phyloP scores from a whole-genome alignment of 2,329 filamentous ascomycete species.

The Ophiostoma himal-ulmi region DNA sequence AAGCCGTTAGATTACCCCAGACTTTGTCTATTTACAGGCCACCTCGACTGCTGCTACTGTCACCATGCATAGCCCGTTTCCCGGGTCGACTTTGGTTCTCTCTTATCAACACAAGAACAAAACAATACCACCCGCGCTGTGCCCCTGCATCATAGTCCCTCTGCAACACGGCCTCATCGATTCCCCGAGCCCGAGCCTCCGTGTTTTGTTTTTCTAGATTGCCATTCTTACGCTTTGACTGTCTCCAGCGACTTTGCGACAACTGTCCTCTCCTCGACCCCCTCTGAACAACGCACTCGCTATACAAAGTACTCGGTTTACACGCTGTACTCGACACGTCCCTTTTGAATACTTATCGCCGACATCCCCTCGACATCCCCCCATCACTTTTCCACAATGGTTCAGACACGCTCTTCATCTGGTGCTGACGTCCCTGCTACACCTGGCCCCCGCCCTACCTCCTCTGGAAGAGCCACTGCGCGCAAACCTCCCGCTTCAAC shows the following conservation, averaged over 20 bases:
- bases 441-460: not conserved
- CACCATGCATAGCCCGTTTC: not conserved
- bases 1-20: conserved; percentile 2
- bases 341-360: not conserved
- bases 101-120: not conserved
- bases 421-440: conserved; percentile 23
- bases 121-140: not conserved
- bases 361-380: not conserved
- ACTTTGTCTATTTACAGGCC: conserved; percentile 3
- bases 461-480: conserved; percentile 6
- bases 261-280: not conserved
- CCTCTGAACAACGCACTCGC: not conserved
- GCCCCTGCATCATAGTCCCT: not conserved
- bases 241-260: conserved; percentile 9
- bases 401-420: conserved; percentile 28
- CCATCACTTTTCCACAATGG: conserved; percentile 22
- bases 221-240: not conserved
- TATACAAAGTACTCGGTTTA: not conserved
- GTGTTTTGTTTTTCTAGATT: not conserved
- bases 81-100: not conserved
- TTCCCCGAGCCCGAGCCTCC: not conserved
- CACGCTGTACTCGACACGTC: not conserved
- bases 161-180: not conserved
- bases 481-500: conserved; percentile 20
- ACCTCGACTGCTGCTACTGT: not conserved